These are phyloP conservation scores for Penicillium goetzii DNA, from an alignment of 495 filamentous ascomycete genomes.

Conservation along the genomic window DNA sequence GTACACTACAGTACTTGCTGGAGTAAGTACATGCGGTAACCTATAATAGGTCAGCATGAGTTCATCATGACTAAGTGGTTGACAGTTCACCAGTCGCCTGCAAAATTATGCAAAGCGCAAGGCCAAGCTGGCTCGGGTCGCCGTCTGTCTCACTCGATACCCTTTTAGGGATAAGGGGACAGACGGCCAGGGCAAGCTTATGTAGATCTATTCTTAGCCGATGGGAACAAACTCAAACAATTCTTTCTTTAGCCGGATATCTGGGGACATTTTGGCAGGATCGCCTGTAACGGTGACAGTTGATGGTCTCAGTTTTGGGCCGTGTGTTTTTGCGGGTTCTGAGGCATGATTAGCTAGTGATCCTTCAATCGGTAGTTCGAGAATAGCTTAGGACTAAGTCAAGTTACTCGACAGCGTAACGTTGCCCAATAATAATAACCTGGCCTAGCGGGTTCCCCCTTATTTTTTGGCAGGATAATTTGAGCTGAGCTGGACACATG, in stretches of 20 bases:
- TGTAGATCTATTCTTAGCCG: constrained; percentile 15
- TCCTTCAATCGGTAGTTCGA: neutral
- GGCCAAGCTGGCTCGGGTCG: neutral
- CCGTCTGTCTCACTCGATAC: constrained; percentile 13
- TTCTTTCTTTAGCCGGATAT: neutral
- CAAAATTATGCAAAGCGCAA: neutral
- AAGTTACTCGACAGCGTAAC: constrained; percentile 4
- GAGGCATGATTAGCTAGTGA: neutral
- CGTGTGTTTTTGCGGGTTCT: neutral
- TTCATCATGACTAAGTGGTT: neutral
- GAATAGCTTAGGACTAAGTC: neutral
- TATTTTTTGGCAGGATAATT: neutral
- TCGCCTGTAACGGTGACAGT: constrained; percentile 21
- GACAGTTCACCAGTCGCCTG: constrained; percentile 10
- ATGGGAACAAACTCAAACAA: constrained; percentile 3
- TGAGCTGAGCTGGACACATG: neutral
- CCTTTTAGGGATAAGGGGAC: neutral
- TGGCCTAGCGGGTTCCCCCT: neutral
- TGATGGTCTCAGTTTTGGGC: constrained; percentile 1
- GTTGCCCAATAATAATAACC: neutral
- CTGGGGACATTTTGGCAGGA: constrained; percentile 1
- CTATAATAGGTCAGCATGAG: neutral
- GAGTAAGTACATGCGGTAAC: neutral
- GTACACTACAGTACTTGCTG: neutral
- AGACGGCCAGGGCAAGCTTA: neutral